Conservation (phyloP, 2,329 filamentous ascomycete genomes). For the Aspergillus fijiensis region DNA sequence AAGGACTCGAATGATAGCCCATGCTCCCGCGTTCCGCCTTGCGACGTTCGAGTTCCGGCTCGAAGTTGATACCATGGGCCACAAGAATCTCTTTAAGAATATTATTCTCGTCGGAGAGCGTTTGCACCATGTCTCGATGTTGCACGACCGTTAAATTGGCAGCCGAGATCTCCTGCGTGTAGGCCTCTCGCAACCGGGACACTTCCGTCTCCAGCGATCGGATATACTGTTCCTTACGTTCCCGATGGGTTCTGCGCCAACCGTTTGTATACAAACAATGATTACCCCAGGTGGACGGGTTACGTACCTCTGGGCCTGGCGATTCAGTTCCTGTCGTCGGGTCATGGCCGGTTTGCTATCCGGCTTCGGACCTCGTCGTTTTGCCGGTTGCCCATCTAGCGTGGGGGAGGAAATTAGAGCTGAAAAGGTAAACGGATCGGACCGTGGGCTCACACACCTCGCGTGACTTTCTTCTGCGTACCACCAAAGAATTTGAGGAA, state of each 20-base stretch:
- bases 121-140: constrained; percentile 73
- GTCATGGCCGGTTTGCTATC: constrained; percentile 94
- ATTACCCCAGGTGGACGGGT: neutral
- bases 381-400: constrained; percentile 78
- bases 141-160: constrained; percentile 48
- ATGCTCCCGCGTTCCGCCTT: constrained; percentile 32
- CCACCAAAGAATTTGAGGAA: constrained; percentile 59
- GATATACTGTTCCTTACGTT: constrained; percentile 95
- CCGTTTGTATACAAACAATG: constrained; percentile 12
- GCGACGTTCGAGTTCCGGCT: constrained; percentile 46
- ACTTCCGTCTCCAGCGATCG: constrained; percentile 91
- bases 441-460: constrained; percentile 55
- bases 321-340: constrained; percentile 86
- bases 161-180: constrained; percentile 67
- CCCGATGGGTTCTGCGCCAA: constrained; percentile 77
- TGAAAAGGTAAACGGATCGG: neutral
- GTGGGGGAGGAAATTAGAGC: neutral
- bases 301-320: constrained; percentile 85
- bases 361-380: constrained; percentile 90
- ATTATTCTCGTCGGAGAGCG: constrained; percentile 75
- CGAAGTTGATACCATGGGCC: constrained; percentile 59
- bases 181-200: constrained; percentile 74
- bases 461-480: constrained; percentile 68
- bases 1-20: constrained; percentile 41
- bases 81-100: constrained; percentile 65